Conservation (phyloP, 176 grass and related monocot genomes). For the Hordeum vulgare region DNA sequence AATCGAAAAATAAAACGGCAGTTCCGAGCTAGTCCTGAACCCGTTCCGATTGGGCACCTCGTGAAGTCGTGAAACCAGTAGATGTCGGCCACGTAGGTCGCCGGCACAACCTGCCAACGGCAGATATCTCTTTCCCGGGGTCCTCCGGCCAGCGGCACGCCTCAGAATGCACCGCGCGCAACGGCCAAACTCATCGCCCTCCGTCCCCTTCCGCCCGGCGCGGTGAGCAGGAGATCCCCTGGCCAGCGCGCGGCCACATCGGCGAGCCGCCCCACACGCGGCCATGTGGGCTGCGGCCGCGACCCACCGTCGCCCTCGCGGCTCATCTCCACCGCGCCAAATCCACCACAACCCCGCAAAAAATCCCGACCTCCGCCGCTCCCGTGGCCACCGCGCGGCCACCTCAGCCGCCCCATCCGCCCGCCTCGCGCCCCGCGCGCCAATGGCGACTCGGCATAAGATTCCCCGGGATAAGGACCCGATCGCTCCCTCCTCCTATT, state of each 20-base stretch:
- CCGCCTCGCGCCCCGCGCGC: slow-evolving; percentile 27
- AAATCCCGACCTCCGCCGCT: not conserved
- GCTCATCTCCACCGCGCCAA: not conserved
- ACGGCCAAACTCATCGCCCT: not conserved
- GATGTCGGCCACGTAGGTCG: too few relatives aligned
- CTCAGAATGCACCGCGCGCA: not conserved
- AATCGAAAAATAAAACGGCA: too few relatives aligned
- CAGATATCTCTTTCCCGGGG: not conserved
- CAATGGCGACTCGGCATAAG: slow-evolving; percentile 33
- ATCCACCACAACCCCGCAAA: not conserved
- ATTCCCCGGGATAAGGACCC: slow-evolving; percentile 41
- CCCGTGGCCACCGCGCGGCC: slow-evolving; percentile 4
- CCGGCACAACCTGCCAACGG: not conserved
- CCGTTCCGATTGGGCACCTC: too few relatives aligned
- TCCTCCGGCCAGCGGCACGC: not conserved
- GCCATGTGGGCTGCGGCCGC: not conserved
- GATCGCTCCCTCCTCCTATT: slow-evolving; percentile 2
- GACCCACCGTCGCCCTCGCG: not conserved
- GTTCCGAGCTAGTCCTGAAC: too few relatives aligned
- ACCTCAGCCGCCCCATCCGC: slow-evolving; percentile 28
- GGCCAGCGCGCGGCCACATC: not conserved
- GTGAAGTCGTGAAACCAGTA: too few relatives aligned
- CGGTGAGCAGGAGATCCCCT: not conserved
- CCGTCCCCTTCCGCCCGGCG: not conserved
- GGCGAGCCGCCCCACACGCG: not conserved